phyloP scores from a whole-genome alignment of 192 early-diverging fungal genomes.

The Backusella westeae region DNA sequence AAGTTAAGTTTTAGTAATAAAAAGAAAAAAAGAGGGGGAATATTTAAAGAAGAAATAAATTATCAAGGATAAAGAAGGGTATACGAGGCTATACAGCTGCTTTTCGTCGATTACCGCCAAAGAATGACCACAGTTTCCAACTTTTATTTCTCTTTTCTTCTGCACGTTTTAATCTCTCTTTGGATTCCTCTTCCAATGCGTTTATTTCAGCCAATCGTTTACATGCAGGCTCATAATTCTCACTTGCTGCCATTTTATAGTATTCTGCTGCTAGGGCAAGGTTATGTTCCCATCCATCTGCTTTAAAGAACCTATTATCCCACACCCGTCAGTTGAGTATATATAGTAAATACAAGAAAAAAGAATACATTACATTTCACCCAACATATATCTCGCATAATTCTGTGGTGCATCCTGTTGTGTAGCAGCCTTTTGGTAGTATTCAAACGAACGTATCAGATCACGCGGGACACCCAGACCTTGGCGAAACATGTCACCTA shows the following conservation, averaged over 20 bases:
- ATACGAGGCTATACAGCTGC: conserved; percentile 5
- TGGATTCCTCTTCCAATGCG: conserved; percentile 3
- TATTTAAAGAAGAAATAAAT: background rate
- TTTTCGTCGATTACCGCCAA: conserved; percentile 2
- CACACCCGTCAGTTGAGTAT: background rate
- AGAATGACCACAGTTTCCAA: conserved; percentile 11
- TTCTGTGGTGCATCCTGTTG: conserved; percentile 35
- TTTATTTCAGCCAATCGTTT: conserved; percentile 9
- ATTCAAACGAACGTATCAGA: conserved; percentile 22
- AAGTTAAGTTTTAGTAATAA: background rate
- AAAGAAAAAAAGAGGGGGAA: background rate
- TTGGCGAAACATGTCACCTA: conserved; percentile 31
- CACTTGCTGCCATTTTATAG: conserved; percentile 21
- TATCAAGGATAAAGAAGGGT: background rate
- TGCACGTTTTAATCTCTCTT: background rate
- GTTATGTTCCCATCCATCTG: conserved; percentile 19
- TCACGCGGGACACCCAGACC: conserved; percentile 30
- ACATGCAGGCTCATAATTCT: conserved; percentile 15
- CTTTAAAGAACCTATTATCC: conserved; percentile 16
- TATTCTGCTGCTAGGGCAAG: conserved; percentile 15
- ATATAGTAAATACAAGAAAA: background rate
- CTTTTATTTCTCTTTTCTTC: background rate
- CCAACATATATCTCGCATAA: conserved; percentile 33
- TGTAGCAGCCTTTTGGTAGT: conserved; percentile 37
- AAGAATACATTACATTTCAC: conserved; percentile 28